These are phyloP conservation scores for Kwoniella sp. DNA, from an alignment of 768 basidiomycete genomes.

Conservation along the genomic window DNA sequence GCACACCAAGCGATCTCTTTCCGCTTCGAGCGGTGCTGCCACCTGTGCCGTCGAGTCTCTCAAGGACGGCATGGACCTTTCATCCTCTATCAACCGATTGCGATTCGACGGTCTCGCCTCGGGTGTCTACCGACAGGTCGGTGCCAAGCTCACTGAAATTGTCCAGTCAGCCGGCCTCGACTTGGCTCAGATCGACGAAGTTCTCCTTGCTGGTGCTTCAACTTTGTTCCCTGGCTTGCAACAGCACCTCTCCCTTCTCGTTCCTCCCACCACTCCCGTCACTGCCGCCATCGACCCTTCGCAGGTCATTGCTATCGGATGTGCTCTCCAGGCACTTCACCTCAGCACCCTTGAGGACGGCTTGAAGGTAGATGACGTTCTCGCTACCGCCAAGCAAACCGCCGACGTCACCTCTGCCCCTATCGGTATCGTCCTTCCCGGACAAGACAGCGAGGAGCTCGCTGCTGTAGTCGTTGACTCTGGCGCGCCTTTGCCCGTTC, in stretches of 20 bases:
- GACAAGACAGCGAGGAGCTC: conserved; percentile 40
- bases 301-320: conserved; percentile 59
- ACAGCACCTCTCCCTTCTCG: conserved; percentile 53
- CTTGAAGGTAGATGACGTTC: conserved; percentile 49
- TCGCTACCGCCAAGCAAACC: conserved; percentile 40
- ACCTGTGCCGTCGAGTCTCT: conserved; percentile 83
- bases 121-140: conserved; percentile 55
- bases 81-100: conserved; percentile 63
- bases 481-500: conserved; percentile 56
- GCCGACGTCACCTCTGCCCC: conserved; percentile 50
- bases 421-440: conserved; percentile 57
- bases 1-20: conserved; percentile 89
- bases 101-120: conserved; percentile 58
- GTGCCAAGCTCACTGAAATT: conserved; percentile 53
- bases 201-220: conserved; percentile 58
- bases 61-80: conserved; percentile 90
- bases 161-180: conserved; percentile 55
- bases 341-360: conserved; percentile 49
- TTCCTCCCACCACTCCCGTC: conserved; percentile 56
- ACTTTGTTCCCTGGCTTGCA: conserved; percentile 58
- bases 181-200: conserved; percentile 57
- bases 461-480: conserved; percentile 39
- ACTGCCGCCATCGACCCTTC: conserved; percentile 57
- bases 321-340: conserved; percentile 56
- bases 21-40: conserved; percentile 81